Conservation (phyloP, 257 asterid genomes). For the Solanum piurae region DNA sequence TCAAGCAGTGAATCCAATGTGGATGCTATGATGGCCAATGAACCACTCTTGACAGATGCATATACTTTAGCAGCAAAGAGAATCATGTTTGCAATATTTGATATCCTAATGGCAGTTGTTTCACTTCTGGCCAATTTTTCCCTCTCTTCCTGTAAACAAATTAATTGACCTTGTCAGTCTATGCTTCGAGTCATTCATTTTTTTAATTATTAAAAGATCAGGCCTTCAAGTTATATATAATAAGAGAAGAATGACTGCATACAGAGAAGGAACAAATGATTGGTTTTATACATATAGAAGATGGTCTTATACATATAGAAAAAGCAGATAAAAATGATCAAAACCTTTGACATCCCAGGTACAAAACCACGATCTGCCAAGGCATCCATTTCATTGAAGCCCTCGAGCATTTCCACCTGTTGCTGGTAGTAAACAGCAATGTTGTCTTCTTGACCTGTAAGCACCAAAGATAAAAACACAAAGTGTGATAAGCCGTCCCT, state of each 20-base stretch:
- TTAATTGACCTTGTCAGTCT: neutral
- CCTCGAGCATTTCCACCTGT: constrained; percentile 42
- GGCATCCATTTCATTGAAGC: constrained; percentile 42
- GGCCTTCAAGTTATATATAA: neutral
- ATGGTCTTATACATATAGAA: neutral
- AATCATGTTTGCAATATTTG: constrained; percentile 43
- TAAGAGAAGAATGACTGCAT: neutral
- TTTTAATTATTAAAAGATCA: neutral
- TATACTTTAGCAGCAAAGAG: constrained; percentile 46
- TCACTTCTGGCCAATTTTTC: constrained; percentile 42
- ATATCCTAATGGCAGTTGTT: constrained; percentile 38
- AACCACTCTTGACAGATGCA: constrained; percentile 42
- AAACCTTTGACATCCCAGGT: constrained; percentile 44
- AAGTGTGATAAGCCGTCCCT: neutral
- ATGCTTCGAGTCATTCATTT: neutral
- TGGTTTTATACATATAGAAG: neutral
- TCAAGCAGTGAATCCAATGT: constrained; percentile 50
- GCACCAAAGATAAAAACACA: neutral
- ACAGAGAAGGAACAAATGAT: neutral
- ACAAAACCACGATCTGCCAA: constrained; percentile 37
- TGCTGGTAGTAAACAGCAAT: constrained; percentile 44
- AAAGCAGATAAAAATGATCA: neutral
- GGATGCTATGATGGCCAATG: constrained; percentile 45
- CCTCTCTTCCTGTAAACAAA: constrained; percentile 32
- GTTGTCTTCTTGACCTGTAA: constrained; percentile 33